Conservation (phyloP, 768 basidiomycete species). For the Pulveroboletus sp. region DNA sequence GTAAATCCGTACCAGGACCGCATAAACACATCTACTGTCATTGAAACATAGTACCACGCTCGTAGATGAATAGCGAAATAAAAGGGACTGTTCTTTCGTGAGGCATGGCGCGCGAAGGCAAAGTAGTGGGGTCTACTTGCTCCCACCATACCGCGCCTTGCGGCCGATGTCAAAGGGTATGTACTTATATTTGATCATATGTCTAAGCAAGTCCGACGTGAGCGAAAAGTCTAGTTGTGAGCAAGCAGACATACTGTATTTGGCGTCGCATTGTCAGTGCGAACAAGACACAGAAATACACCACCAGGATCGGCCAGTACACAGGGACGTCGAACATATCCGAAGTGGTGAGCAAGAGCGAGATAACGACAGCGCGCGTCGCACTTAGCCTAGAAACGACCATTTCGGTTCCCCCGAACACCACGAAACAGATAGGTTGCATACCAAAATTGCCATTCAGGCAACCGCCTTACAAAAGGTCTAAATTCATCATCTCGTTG, state of each 20-base stretch:
- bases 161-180: conserved; percentile 94
- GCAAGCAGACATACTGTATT: conserved; percentile 68
- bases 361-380: conserved; percentile 82
- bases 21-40: conserved; percentile 17
- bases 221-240: neutral
- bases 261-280: conserved; percentile 93
- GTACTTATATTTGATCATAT: conserved; percentile 99
- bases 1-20: conserved; percentile 28
- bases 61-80: conserved; percentile 7
- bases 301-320: conserved; percentile 97
- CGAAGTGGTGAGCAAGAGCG: conserved; percentile 76
- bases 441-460: conserved; percentile 96
- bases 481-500: conserved; percentile 91
- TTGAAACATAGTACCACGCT: conserved; percentile 12
- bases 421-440: conserved; percentile 8
- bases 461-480: conserved; percentile 91
- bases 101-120: neutral
- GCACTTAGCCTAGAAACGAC: conserved; percentile 69
- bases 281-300: conserved; percentile 96
- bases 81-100: conserved; percentile 6
- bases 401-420: neutral
- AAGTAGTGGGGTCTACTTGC: conserved; percentile 34
- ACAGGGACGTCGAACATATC: conserved; percentile 92
- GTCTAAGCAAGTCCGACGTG: conserved; percentile 43
- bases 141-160: conserved; percentile 78